Evolutionary conservation across 805 yeast species (phyloP).

Genomic region (Zygotorulaspora danielsina): DNA sequence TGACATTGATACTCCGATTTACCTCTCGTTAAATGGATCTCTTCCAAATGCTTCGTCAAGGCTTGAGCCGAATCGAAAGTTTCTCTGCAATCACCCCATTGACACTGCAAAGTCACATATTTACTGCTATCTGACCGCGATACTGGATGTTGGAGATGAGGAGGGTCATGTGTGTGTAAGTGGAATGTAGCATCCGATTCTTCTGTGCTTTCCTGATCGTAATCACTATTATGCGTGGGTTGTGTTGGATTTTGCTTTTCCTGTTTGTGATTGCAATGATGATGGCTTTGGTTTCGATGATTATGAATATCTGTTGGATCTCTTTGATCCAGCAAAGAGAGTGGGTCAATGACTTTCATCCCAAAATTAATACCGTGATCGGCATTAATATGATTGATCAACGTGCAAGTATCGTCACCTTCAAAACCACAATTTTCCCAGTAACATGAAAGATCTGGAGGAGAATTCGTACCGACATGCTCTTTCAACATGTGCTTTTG

Average conservation of each 20-base stretch:
- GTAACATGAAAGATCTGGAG: slow-evolving; percentile 45
- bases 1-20: slow-evolving; percentile 62
- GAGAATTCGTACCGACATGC: slow-evolving; percentile 38
- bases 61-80: slow-evolving; percentile 52
- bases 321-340: slow-evolving; percentile 16
- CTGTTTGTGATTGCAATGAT: slow-evolving; percentile 10
- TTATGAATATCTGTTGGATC: slow-evolving; percentile 11
- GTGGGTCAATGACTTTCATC: slow-evolving; percentile 25
- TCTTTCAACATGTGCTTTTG: slow-evolving; percentile 52
- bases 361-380: slow-evolving; percentile 41
- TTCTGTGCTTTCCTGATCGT: not conserved
- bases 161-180: not conserved
- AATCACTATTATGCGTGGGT: not conserved
- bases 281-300: slow-evolving; percentile 5
- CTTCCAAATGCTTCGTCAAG: slow-evolving; percentile 66
- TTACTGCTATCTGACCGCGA: not conserved
- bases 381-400: slow-evolving; percentile 57
- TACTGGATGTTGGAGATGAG: not conserved
- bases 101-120: slow-evolving; percentile 14
- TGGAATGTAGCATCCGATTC: not conserved
- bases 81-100: slow-evolving; percentile 44
- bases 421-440: slow-evolving; percentile 70
- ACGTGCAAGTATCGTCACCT: slow-evolving; percentile 47
- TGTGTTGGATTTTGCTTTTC: not conserved
- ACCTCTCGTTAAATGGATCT: slow-evolving; percentile 70